Base-by-base conservation (phyloP, 768 basidiomycete genomes). In the Amanita rubescens region DNA sequence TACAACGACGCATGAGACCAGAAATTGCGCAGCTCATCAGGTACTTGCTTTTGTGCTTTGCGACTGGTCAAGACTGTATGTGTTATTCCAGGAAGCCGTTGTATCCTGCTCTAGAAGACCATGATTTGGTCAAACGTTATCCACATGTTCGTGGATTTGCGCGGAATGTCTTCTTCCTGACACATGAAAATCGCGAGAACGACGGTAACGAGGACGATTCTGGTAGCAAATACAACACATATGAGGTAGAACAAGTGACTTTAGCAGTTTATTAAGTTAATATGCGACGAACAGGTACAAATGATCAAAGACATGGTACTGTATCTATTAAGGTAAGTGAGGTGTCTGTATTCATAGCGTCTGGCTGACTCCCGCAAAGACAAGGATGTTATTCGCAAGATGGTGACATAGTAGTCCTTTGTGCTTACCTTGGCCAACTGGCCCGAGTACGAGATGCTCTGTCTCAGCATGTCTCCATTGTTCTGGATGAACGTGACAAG, bases 1-100 rank as follows among this genome's bases (percentile, higher is more conserved):
- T 86, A 0, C 88, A 90, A 62, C 71, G 88, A 1, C 75, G 89
- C 12, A 90, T 90, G 89, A 72, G 85, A 5, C 87, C 87, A 0
- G 59, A 65, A 3, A 88, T 90, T 39, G 82, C 86, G 0, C 72
- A 75, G 32, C 67, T 87, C 5, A 77, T 84, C 54, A 65, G 82
- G 83, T 79, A 54, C 15, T 66, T 50, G 19, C 35, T 30, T 33
- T 6, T 51, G 43, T 22, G 33, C 14, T 9, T 14, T 22, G 17
- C 17, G 11, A 43, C 50, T 37, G 20, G 19, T 50, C 37, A 20
- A 30, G 5, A 11, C 43, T n/a, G 20, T 33, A 48, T 34, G 20
- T 55, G 22, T 46, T 54, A 17, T 41, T 14, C 10, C 51, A 54
- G 43, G 51, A 84, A 81, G 38, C 73, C 73, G 3, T 70, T 88